Percentiles rank a stretch among this genome's conserved stretches.
These are phyloP conservation scores for Candida corydali DNA, from an alignment of 805 yeast species.

Conservation along the genomic window DNA sequence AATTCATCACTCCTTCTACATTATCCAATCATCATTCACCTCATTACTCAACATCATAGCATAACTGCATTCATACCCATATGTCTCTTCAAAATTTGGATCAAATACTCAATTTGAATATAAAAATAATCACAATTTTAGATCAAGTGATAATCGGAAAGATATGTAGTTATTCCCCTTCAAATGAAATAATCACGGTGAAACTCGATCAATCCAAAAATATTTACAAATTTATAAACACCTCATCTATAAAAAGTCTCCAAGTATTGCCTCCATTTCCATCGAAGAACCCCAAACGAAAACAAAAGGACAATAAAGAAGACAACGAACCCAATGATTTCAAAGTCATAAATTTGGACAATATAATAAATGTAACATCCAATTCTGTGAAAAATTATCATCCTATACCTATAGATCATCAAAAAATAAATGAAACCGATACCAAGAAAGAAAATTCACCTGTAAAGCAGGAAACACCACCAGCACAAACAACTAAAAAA, in stretches of 20 bases:
- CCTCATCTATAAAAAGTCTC: slow-evolving; percentile 53
- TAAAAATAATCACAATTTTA: slow-evolving; percentile 55
- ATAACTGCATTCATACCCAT: no score
- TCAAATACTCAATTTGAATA: slow-evolving; percentile 31
- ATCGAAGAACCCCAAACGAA: slow-evolving; percentile 17
- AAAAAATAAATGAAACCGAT: neutral
- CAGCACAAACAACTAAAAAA: slow-evolving; percentile 8
- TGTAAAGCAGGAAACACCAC: neutral
- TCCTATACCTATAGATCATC: neutral
- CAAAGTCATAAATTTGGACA: slow-evolving; percentile 2
- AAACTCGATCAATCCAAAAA: slow-evolving; percentile 12
- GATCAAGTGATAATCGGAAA: slow-evolving; percentile 59
- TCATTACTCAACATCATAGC: neutral
- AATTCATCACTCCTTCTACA: neutral
- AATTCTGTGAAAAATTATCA: slow-evolving; percentile 1
- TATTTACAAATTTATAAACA: slow-evolving; percentile 49
- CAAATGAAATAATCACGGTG: slow-evolving; percentile 31
- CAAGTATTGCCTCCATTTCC: slow-evolving; percentile 27
- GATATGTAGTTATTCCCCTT: slow-evolving; percentile 57
- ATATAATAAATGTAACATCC: slow-evolving; percentile 1
- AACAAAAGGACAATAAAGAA: slow-evolving; percentile 5
- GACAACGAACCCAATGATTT: slow-evolving; percentile 1
- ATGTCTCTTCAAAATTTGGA: slow-evolving; percentile 12
- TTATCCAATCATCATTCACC: neutral
- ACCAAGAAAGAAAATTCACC: neutral